Conservation (phyloP, 2,329 filamentous ascomycete species). For the Exophiala oligosperma region DNA sequence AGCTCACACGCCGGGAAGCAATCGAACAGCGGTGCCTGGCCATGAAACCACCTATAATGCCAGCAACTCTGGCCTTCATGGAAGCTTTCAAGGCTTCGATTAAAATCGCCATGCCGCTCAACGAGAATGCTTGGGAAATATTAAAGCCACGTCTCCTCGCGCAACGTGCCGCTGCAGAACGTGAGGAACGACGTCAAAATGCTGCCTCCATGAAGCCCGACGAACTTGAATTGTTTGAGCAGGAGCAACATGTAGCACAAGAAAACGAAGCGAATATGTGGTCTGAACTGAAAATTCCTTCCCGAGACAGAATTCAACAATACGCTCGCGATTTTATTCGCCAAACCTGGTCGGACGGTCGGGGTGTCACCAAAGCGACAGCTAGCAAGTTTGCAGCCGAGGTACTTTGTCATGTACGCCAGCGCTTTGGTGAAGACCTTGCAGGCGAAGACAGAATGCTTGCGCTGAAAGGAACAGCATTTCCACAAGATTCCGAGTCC, state of each 20-base stretch:
- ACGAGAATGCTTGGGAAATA: constrained; percentile 68
- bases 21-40: constrained; percentile 70
- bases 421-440: constrained; percentile 64
- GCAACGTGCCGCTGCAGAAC: constrained; percentile 66
- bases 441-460: constrained; percentile 54
- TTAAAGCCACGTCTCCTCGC: constrained; percentile 66
- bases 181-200: constrained; percentile 50
- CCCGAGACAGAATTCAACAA: constrained; percentile 63
- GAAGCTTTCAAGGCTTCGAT: constrained; percentile 73
- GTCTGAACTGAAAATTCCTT: constrained; percentile 68
- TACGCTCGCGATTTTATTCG: constrained; percentile 71
- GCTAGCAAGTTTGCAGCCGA: constrained; percentile 70
- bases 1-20: constrained; percentile 61
- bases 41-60: constrained; percentile 64
- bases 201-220: constrained; percentile 42
- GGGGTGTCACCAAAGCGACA: constrained; percentile 62
- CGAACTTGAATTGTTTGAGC: constrained; percentile 49
- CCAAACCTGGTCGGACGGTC: constrained; percentile 64
- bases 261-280: constrained; percentile 67
- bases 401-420: constrained; percentile 66
- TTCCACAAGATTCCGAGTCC: constrained; percentile 54
- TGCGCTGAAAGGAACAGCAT: constrained; percentile 42
- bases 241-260: constrained; percentile 53
- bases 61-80: constrained; percentile 66
- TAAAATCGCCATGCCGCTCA: constrained; percentile 67